A percentile compares a stretch with the other conserved stretches of the same genome.
Conservation (phyloP, 2,329 filamentous ascomycete genomes). For the Monosporascus ibericus region DNA sequence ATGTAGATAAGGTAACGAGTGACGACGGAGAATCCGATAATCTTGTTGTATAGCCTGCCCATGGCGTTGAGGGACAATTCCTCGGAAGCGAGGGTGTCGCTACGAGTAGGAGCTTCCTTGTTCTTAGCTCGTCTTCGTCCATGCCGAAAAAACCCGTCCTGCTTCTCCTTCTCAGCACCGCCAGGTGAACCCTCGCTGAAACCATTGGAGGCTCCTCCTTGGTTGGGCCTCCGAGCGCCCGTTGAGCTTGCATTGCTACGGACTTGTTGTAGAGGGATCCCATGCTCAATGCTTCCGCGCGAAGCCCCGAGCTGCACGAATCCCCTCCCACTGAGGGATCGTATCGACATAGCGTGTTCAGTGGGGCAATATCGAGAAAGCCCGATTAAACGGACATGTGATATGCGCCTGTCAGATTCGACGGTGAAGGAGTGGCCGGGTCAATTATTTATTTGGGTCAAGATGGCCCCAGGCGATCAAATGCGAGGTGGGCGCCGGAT, state of each 20-base stretch:
- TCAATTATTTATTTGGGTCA: too few species aligned
- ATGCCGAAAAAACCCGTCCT: conserved; percentile 34
- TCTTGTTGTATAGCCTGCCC: conserved; percentile 58
- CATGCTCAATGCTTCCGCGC: conserved; percentile 20
- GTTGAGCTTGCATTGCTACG: conserved; percentile 48
- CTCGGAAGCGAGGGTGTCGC: conserved; percentile 40
- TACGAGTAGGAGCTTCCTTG: conserved; percentile 32
- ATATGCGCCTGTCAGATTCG: conserved; percentile 4
- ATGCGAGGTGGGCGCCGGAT: too few species aligned
- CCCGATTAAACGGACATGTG: background rate
- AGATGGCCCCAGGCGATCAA: too few species aligned
- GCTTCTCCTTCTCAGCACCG: conserved; percentile 39
- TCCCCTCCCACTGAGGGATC: conserved; percentile 10
- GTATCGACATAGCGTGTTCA: background rate
- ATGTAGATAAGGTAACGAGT: conserved; percentile 65
- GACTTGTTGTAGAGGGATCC: conserved; percentile 51
- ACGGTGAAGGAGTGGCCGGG: conserved; percentile 2
- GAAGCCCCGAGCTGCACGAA: conserved; percentile 8
- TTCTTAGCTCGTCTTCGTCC: conserved; percentile 44
- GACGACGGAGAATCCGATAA: conserved; percentile 57
- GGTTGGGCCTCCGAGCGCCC: conserved; percentile 44
- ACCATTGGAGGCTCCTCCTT: conserved; percentile 25
- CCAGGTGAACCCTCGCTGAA: conserved; percentile 26
- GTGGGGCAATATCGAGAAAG: background rate
- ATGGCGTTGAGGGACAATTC: conserved; percentile 57